Conservation (phyloP, 805 yeast species). For the Candida qinlingensis region DNA sequence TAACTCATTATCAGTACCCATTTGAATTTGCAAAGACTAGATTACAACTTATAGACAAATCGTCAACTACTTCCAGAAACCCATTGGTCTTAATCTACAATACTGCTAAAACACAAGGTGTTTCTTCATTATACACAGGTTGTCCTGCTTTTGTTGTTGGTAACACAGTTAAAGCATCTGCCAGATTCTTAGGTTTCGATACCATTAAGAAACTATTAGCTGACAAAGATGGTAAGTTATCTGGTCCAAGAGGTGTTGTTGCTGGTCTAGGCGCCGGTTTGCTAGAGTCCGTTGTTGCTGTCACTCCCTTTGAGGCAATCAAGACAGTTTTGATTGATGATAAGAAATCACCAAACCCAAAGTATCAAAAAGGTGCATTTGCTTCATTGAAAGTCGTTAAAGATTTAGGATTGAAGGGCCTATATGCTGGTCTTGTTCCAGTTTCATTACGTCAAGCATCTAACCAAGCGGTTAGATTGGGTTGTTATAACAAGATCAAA, state of each 20-base stretch:
- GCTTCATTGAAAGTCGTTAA: slow-evolving; percentile 62
- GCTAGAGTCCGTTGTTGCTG: slow-evolving; percentile 85
- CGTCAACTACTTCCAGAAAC: slow-evolving; percentile 64
- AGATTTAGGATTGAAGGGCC: slow-evolving; percentile 78
- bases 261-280: slow-evolving; percentile 99
- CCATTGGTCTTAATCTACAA: slow-evolving; percentile 77
- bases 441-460: slow-evolving; percentile 95
- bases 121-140: slow-evolving; percentile 79
- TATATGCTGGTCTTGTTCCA: slow-evolving; percentile 86
- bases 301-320: slow-evolving; percentile 95
- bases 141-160: slow-evolving; percentile 97
- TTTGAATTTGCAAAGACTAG: slow-evolving; percentile 96
- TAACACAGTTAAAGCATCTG: slow-evolving; percentile 94
- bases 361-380: slow-evolving; percentile 53
- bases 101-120: slow-evolving; percentile 74
- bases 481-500: slow-evolving; percentile 87
- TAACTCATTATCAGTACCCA: slow-evolving; percentile 49
- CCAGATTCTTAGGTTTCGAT: slow-evolving; percentile 90
- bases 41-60: slow-evolving; percentile 70
- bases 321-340: slow-evolving; percentile 96
- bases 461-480: slow-evolving; percentile 90
- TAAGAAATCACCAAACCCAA: slow-evolving; percentile 69
- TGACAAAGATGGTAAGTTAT: slow-evolving; percentile 80
- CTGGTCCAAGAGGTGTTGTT: slow-evolving; percentile 85
- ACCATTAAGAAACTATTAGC: slow-evolving; percentile 69